Evolutionary conservation across 2,329 filamentous ascomycete genomes (phyloP), one percentile per base, ranked within the genome.

Genomic region (Rutstroemia sp.): DNA sequence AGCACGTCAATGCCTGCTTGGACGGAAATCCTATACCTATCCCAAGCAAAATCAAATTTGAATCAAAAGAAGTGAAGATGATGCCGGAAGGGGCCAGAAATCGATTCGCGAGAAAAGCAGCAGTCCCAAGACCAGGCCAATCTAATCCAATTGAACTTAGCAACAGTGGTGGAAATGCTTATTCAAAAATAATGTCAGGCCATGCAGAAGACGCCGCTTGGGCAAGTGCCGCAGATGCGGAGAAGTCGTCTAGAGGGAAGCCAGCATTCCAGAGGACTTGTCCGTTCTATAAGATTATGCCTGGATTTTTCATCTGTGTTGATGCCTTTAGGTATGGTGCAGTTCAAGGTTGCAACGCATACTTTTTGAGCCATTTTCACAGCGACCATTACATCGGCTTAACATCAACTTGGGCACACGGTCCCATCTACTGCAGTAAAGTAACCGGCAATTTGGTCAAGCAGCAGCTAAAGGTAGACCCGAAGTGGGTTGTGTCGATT

Each of bases 281-380:
- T 67, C 94, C 94, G 0, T 99, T 99, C 67, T 99, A 99, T 76
- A 99, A 99, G 72, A 96, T 97, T 61, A 86, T 99, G 73, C 92
- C 92, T 0, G 91, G 90, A 0, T 87, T 96, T 66, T 89, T 81
- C 61, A 95, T 97, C 53, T 95, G 90, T 57, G 94, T 99, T 0
- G 94, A 99, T 71, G 94, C 94, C 0, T 96, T 99, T 67, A 84
- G 92, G 19, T 99, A 97, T 67, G 94, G 94, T 2, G 90, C 92
- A 4, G 89, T 99, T 0, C 81, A 95, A 68, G 92, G 90, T 0
- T 96, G 92, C 70, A 87, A 88, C 54, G 94, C 92, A 1, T 99
- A 99, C 69, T 99, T 99, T 64, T 79, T 99, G 10, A 96, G 92
- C 65, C 94, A 99, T 69, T 99, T 97, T 64, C 94, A 99, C 71